A percentile compares a stretch with the other conserved stretches of the same genome.
phyloP scores from a whole-genome alignment of 2,329 filamentous ascomycete genomes.

The Monosporascus sp. region DNA sequence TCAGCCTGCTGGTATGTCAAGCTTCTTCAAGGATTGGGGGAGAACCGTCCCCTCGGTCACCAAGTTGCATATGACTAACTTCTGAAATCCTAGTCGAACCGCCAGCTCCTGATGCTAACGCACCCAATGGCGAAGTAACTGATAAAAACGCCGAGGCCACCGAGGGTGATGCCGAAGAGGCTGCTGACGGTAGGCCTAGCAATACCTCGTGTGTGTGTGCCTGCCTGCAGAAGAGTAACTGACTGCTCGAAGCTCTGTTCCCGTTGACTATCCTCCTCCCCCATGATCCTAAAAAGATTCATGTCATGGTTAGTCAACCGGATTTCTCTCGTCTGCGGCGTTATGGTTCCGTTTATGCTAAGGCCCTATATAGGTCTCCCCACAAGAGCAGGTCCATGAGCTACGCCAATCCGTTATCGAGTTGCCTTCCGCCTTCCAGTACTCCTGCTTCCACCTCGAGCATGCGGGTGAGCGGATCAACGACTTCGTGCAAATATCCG shows the following conservation, averaged over 20 bases:
- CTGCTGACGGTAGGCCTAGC: slow-evolving; percentile 19
- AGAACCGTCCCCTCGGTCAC: slow-evolving; percentile 3
- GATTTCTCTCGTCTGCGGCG: slow-evolving; percentile 3
- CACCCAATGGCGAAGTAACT: slow-evolving; percentile 17
- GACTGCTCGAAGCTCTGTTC: slow-evolving; percentile 39
- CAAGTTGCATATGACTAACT: background rate
- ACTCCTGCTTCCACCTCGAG: slow-evolving; percentile 98
- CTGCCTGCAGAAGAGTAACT: slow-evolving; percentile 10
- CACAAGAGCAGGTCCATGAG: slow-evolving; percentile 95
- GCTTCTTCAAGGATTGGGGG: background rate
- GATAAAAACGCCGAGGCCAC: slow-evolving; percentile 15
- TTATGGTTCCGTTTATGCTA: slow-evolving; percentile 10
- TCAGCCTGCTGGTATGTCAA: slow-evolving; percentile 17
- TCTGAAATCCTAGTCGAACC: slow-evolving; percentile 5
- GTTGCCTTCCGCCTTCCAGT: slow-evolving; percentile 86
- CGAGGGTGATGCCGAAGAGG: slow-evolving; percentile 20
- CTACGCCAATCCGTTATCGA: slow-evolving; percentile 96
- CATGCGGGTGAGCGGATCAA: slow-evolving; percentile 85
- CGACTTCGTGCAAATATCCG: slow-evolving; percentile 87
- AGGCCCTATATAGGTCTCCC: slow-evolving; percentile 60
- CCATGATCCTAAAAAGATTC: slow-evolving; percentile 70
- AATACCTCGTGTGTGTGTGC: background rate
- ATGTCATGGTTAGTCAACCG: slow-evolving; percentile 67
- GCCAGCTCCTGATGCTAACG: slow-evolving; percentile 15
- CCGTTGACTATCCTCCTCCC: slow-evolving; percentile 74